Conservation (phyloP, 1,139 yeast genomes). For the Pichia norvegensis region DNA sequence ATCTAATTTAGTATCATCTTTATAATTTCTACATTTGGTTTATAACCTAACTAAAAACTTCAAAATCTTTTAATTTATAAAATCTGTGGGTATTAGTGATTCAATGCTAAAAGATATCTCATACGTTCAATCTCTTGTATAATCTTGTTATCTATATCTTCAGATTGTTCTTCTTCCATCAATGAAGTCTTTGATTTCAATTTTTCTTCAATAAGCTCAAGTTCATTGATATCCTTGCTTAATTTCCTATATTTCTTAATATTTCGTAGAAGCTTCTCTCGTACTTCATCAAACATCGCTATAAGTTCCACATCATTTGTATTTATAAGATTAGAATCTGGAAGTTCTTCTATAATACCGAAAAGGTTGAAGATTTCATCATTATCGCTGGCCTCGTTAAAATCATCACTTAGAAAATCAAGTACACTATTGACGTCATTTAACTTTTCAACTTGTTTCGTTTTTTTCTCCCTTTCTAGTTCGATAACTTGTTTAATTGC, state of each 20-base stretch:
- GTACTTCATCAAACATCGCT: slow-evolving; percentile 16
- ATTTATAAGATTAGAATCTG: slow-evolving; percentile 18
- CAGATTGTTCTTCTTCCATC: not conserved
- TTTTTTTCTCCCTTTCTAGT: slow-evolving; percentile 16
- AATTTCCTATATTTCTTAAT: slow-evolving; percentile 12
- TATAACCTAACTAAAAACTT: not conserved
- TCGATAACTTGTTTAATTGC: slow-evolving; percentile 23
- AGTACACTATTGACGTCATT: slow-evolving; percentile 22
- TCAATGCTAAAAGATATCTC: slow-evolving; percentile 4
- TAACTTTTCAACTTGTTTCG: slow-evolving; percentile 15
- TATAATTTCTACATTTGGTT: not conserved
- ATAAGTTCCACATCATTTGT: slow-evolving; percentile 17
- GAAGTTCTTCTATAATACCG: slow-evolving; percentile 24
- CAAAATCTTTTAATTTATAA: not conserved
- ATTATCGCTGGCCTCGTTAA: slow-evolving; percentile 3
- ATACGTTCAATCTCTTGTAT: slow-evolving; percentile 5
- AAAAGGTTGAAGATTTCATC: slow-evolving; percentile 17
- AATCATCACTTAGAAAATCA: slow-evolving; percentile 9
- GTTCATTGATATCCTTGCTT: slow-evolving; percentile 13
- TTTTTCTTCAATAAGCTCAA: slow-evolving; percentile 13
- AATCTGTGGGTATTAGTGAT: not conserved
- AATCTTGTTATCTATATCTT: not conserved
- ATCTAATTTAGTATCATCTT: not conserved
- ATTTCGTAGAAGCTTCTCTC: slow-evolving; percentile 14
- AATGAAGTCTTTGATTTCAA: not conserved